Evolutionary conservation across 1,139 yeast genomes (phyloP).

Genomic region (Pichia sp.): DNA sequence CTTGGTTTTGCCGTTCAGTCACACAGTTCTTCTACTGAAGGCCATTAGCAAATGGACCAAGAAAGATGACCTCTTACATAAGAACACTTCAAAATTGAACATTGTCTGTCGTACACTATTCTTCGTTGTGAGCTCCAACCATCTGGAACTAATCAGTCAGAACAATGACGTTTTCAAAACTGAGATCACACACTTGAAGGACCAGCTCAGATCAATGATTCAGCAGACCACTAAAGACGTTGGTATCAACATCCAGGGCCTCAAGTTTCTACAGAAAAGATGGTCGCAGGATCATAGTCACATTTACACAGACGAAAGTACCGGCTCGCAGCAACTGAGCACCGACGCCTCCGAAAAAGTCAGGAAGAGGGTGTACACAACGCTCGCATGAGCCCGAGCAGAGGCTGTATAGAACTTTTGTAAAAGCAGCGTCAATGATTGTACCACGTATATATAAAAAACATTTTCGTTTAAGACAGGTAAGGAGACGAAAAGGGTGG

Average conservation of each 20-base stretch:
- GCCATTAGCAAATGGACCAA: slow-evolving; percentile 76
- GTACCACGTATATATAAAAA: too few relatives aligned
- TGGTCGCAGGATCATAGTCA: slow-evolving; percentile 76
- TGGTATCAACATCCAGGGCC: slow-evolving; percentile 87
- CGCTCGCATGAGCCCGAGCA: slow-evolving; percentile 28
- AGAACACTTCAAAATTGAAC: slow-evolving; percentile 49
- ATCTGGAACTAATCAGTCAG: slow-evolving; percentile 68
- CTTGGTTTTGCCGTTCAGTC: slow-evolving; percentile 84
- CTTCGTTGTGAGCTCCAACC: slow-evolving; percentile 67
- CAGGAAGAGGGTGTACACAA: slow-evolving; percentile 61
- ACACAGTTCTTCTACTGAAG: slow-evolving; percentile 62
- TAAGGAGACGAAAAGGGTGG: too few relatives aligned
- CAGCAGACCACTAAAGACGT: slow-evolving; percentile 51
- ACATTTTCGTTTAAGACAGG: too few relatives aligned
- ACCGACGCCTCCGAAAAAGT: slow-evolving; percentile 38
- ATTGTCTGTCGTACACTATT: slow-evolving; percentile 71
- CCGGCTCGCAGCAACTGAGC: slow-evolving; percentile 25
- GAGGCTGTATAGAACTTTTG: too few relatives aligned
- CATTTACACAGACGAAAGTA: slow-evolving; percentile 63
- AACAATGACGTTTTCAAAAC: slow-evolving; percentile 58
- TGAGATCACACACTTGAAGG: slow-evolving; percentile 56
- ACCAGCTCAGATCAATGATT: slow-evolving; percentile 53
- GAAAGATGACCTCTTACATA: slow-evolving; percentile 38
- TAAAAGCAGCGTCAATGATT: too few relatives aligned
- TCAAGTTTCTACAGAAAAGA: slow-evolving; percentile 66